Percentiles rank a stretch among this genome's conserved stretches.
phyloP scores from a whole-genome alignment of 73 alveolate genomes.

The Paramecium pentaurelia region DNA sequence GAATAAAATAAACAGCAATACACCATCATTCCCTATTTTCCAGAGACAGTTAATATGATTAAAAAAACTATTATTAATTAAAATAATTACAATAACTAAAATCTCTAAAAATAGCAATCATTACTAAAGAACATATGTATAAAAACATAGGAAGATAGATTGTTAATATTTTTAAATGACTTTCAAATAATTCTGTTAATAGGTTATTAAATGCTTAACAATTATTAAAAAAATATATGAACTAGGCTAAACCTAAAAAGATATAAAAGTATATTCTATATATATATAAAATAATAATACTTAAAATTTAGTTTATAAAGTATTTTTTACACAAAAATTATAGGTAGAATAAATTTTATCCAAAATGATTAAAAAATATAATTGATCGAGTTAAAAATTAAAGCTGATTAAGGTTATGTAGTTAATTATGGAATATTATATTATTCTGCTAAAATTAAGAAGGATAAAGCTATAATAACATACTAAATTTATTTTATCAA shows the following conservation, averaged over 20 bases:
- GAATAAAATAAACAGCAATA: neutral
- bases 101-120: neutral
- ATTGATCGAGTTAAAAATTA: neutral
- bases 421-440: neutral
- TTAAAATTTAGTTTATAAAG: neutral
- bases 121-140: neutral
- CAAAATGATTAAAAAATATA: neutral
- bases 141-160: neutral
- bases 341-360: neutral
- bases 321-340: neutral
- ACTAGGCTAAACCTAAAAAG: neutral
- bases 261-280: neutral
- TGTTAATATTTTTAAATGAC: neutral
- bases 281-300: neutral
- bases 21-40: neutral
- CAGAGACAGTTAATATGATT: neutral
- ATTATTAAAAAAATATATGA: neutral
- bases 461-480: neutral
- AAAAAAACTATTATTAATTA: neutral
- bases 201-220: neutral
- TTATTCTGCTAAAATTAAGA: neutral
- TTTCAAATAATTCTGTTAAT: neutral
- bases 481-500: neutral
- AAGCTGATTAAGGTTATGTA: neutral
- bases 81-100: neutral